Evolutionary conservation across 108 stramenopile species (phyloP).

Genomic region (Pseudonitzschia multiseries): DNA sequence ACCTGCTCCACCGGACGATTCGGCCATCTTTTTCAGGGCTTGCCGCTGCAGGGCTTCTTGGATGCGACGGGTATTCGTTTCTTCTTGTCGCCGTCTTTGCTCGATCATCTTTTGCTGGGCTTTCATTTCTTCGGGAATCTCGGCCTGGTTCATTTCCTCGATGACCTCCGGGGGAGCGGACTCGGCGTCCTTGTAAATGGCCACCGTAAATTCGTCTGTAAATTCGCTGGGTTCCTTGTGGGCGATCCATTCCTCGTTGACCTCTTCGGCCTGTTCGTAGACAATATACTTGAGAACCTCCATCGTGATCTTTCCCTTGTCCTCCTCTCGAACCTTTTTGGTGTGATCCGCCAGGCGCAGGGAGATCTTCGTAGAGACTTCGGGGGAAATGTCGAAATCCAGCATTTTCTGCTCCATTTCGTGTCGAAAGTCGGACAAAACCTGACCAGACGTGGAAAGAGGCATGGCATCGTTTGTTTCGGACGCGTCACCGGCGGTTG

Average conservation of each 20-base stretch:
- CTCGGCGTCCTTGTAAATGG: slow-evolving; percentile 84
- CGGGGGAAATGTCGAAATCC: slow-evolving; percentile 54
- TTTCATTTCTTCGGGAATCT: slow-evolving; percentile 77
- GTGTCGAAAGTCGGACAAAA: slow-evolving; percentile 56
- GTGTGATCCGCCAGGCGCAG: slow-evolving; percentile 27
- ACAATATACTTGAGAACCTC: slow-evolving; percentile 82
- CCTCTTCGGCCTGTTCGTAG: slow-evolving; percentile 85
- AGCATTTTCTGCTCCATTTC: slow-evolving; percentile 62
- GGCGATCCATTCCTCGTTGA: slow-evolving; percentile 84
- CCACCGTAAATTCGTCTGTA: slow-evolving; percentile 73
- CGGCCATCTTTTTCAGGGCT: background rate
- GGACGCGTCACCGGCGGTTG: background rate
- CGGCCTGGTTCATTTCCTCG: slow-evolving; percentile 79
- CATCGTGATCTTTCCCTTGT: slow-evolving; percentile 73
- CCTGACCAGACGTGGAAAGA: slow-evolving; percentile 38
- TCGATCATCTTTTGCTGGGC: slow-evolving; percentile 65
- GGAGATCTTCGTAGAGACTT: slow-evolving; percentile 31
- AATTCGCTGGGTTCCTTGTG: slow-evolving; percentile 81
- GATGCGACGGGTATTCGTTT: slow-evolving; percentile 41
- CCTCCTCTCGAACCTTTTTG: slow-evolving; percentile 29
- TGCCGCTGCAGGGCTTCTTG: slow-evolving; percentile 36
- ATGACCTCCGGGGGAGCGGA: slow-evolving; percentile 67
- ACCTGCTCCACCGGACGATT: slow-evolving; percentile 7
- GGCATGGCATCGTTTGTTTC: background rate
- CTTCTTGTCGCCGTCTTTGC: slow-evolving; percentile 48